Evolutionary conservation across 2,329 filamentous ascomycete genomes (phyloP), one percentile per base, ranked within the genome.

Genomic region (Chaetomium sp.): DNA sequence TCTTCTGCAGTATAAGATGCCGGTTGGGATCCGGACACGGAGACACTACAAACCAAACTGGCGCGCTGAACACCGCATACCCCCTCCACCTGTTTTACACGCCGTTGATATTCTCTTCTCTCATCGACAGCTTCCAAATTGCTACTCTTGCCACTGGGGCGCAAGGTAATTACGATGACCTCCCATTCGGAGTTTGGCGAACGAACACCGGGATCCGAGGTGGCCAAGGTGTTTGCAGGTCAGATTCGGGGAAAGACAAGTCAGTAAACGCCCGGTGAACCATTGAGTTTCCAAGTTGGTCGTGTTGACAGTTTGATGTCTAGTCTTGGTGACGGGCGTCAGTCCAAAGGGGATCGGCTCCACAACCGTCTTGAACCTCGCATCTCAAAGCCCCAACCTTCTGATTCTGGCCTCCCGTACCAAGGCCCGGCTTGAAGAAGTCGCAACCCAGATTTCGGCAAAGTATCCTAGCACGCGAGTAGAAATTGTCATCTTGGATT

Each of bases 341-440:
- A 76, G 78, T 10, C 79, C 78, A 2, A 72, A 74, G 9, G 76
- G 80, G 42, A 77, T 82, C 12, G 80, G 80, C 12, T 74, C 75
- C 42, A 72, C 76, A 1, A 80, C 79, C 0, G 78, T 76, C 3
- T 62, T 77, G 12, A 78, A 79, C 21, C 77, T 83, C 49, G 81
- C 81, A 3, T 77, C 80, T 0, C 80, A 83, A 58, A 70, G 70
- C 3, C 80, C 81, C 0, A 71, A 70, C 0, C 72, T 74, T 21
- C 75, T 84, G 21, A 76, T 81, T 45, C 75, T 82, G 13, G 80
- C 75, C 1, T 82, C 82, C 2, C 78, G 82, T 19, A 82, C 78
- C 10, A 71, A 70, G 38, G 63, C 74, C 13, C 82, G 81, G 66
- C 68, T 83, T 5, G 75, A 80, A 25, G 69, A 72, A 0, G 80